A percentile compares a stretch with the other conserved stretches of the same genome.
These are phyloP conservation scores for Ceratocystis variospora DNA, from an alignment of 2,329 filamentous ascomycete genomes.

Conservation along the genomic window DNA sequence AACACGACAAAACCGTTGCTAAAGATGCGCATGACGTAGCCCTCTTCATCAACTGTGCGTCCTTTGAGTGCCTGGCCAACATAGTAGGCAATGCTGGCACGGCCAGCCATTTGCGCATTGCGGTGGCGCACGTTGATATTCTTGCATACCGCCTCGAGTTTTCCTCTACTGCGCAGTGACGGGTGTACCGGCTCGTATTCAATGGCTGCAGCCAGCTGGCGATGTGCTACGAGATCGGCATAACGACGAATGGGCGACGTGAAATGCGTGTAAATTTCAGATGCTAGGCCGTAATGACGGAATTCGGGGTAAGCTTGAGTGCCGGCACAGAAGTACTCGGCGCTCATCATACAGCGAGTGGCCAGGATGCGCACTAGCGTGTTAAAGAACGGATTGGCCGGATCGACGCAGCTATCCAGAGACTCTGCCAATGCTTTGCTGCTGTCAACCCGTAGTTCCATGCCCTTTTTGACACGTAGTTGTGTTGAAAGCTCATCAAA, in stretches of 20 bases:
- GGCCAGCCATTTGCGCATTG: conserved; percentile 89
- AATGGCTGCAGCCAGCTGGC: conserved; percentile 89
- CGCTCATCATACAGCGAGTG: conserved; percentile 97
- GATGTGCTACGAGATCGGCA: conserved; percentile 86
- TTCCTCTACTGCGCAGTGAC: conserved; percentile 63
- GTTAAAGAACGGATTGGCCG: conserved; percentile 87
- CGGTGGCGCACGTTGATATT: conserved; percentile 97
- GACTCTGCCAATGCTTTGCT: conserved; percentile 90
- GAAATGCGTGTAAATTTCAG: conserved; percentile 97
- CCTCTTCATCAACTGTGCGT: conserved; percentile 54
- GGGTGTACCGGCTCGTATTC: conserved; percentile 79
- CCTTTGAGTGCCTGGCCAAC: conserved; percentile 83
- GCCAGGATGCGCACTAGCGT: conserved; percentile 94
- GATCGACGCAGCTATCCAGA: conserved; percentile 70
- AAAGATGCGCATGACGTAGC: conserved; percentile 94
- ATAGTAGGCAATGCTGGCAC: conserved; percentile 93
- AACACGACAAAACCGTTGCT: conserved; percentile 96
- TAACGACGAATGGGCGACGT: conserved; percentile 95
- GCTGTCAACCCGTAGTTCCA: conserved; percentile 70
- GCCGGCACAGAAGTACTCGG: conserved; percentile 94
- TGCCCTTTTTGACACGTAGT: conserved; percentile 68
- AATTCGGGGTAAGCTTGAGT: conserved; percentile 89
- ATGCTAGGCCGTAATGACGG: conserved; percentile 90
- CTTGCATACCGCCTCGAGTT: conserved; percentile 86
- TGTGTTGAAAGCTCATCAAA: conserved; percentile 91